These are phyloP conservation scores for Blastobotrys aristatus DNA, from an alignment of 1,139 yeast species.

Conservation along the genomic window DNA sequence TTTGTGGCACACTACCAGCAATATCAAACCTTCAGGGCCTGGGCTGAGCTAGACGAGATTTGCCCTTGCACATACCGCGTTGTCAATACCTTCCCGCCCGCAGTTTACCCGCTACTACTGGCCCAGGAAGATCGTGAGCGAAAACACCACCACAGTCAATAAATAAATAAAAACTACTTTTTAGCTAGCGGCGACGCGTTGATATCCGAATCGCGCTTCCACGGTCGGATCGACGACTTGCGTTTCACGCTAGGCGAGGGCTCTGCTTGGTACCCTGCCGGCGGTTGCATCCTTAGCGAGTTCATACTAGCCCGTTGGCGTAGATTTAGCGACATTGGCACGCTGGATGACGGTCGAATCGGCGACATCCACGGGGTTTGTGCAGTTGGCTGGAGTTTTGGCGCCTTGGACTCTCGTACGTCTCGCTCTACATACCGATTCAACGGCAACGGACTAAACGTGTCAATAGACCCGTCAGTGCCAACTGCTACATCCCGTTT, in stretches of 20 bases:
- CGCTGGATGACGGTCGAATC: constrained; percentile 1
- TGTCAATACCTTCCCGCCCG: no score
- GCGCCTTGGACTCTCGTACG: constrained; percentile 5
- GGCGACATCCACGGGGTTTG: constrained; percentile 9
- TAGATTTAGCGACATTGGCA: not conserved
- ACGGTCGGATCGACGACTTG: constrained; percentile 1
- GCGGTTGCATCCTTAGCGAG: constrained; percentile 1
- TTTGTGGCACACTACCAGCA: no score
- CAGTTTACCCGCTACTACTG: no score
- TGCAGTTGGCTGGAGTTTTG: not conserved
- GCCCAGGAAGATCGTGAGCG: no score
- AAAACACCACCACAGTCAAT: no score
- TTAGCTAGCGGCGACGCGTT: constrained; percentile 6
- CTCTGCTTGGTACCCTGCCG: constrained; percentile 6
- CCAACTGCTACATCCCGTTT: constrained; percentile 63
- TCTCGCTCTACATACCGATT: constrained; percentile 7
- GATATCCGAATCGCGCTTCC: not conserved
- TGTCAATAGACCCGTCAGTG: constrained; percentile 42
- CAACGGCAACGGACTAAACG: constrained; percentile 37
- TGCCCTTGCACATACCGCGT: no score
- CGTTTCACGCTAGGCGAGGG: not conserved
- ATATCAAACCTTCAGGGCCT: no score
- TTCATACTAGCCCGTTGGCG: constrained; percentile 11
- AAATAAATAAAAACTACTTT: not conserved
- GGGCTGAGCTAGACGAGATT: no score